Percentiles rank a stretch among this genome's conserved stretches.
Evolutionary conservation across 2,329 filamentous ascomycete genomes (phyloP).

Genomic region (Talaromyces sp.): DNA sequence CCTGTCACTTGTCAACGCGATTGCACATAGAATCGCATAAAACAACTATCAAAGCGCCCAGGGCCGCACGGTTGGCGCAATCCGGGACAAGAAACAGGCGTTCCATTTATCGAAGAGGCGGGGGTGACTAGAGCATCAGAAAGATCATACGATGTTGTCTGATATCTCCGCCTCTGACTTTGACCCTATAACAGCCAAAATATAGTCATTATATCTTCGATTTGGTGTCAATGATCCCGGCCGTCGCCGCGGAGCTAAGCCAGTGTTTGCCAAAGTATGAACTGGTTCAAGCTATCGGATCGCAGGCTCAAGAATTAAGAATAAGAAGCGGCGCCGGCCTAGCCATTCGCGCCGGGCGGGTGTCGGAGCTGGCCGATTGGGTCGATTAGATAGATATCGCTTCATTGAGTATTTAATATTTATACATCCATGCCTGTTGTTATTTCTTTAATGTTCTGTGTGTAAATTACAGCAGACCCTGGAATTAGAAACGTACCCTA

Average conservation of each 20-base stretch:
- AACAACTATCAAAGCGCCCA: background rate
- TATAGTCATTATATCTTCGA: background rate
- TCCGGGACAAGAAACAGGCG: background rate
- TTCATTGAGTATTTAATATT: background rate
- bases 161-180: background rate
- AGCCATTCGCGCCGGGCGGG: constrained; percentile 28
- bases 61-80: background rate
- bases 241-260: background rate
- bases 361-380: constrained; percentile 38
- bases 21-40: background rate
- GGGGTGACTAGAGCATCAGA: background rate
- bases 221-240: background rate
- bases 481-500: background rate
- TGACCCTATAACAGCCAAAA: background rate
- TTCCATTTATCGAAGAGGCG: background rate
- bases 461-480: background rate
- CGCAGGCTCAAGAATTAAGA: background rate
- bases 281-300: background rate
- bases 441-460: too few species aligned
- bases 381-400: background rate
- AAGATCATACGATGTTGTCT: background rate
- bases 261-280: background rate
- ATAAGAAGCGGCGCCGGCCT: constrained; percentile 14
- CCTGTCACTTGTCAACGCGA: background rate
- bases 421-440: background rate